Conservation (phyloP, 495 filamentous ascomycete species). For the Penicillium coffeae region DNA sequence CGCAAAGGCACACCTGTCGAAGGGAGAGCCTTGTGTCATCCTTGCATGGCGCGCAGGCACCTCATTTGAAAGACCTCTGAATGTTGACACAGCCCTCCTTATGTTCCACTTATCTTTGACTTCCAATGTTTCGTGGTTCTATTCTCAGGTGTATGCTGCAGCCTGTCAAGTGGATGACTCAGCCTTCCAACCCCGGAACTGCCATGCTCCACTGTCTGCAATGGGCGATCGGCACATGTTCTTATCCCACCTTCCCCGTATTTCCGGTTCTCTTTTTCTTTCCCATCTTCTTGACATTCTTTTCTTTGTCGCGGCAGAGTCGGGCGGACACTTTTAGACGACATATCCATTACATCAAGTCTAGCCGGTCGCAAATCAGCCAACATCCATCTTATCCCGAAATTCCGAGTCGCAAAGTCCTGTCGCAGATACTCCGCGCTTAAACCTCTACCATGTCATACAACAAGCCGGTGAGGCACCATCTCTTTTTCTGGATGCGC, state of each 20-base stretch:
- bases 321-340: no score
- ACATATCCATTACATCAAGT: neutral
- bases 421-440: no score
- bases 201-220: constrained; percentile 14
- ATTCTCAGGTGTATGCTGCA: no score
- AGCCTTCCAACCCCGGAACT: constrained; percentile 12
- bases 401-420: neutral
- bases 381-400: neutral
- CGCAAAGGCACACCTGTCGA: no score
- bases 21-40: no score
- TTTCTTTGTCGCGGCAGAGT: no score
- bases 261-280: neutral
- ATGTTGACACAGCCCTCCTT: no score
- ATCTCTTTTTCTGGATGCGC: neutral
- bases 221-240: constrained; percentile 12
- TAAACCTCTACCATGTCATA: constrained; percentile 24
- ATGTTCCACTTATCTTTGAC: no score
- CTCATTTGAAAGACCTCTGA: no score
- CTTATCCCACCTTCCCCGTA: constrained; percentile 4
- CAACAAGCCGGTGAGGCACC: constrained; percentile 39
- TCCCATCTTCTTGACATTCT: neutral
- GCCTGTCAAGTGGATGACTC: constrained; percentile 9
- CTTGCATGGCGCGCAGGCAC: no score
- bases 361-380: neutral
- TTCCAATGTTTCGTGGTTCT: no score